phyloP scores from a whole-genome alignment of 768 basidiomycete genomes.

The Pisolithus sp. region DNA sequence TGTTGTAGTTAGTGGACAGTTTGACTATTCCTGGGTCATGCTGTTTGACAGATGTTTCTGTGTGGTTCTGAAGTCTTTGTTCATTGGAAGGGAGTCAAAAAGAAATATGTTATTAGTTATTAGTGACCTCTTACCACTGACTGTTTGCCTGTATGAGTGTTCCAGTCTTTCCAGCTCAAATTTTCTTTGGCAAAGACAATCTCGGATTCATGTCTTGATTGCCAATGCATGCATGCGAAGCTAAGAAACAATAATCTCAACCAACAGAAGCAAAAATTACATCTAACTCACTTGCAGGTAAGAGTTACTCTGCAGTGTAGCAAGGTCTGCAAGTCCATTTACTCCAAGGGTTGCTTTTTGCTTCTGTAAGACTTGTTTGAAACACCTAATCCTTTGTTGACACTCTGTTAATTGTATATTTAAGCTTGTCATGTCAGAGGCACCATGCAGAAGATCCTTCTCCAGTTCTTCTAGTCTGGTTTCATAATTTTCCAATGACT shows the following conservation, averaged over 20 bases:
- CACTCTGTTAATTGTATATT: neutral
- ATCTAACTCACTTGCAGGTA: slow-evolving; percentile 1
- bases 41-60: slow-evolving; percentile 17
- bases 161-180: no score
- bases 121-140: no score
- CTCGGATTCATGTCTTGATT: no score
- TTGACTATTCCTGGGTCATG: slow-evolving; percentile 24
- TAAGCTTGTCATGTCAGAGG: neutral
- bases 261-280: no score
- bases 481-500: neutral
- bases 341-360: neutral
- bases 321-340: neutral
- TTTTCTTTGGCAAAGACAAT: no score
- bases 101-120: neutral
- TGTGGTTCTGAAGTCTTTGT: slow-evolving; percentile 23
- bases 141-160: no score
- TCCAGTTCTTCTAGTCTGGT: slow-evolving; percentile 1
- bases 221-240: no score
- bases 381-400: neutral
- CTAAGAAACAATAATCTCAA: no score
- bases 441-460: neutral
- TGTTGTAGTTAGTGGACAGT: slow-evolving; percentile 24
- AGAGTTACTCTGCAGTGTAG: slow-evolving; percentile 4
- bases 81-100: slow-evolving; percentile 5
- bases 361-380: neutral